Conservation (phyloP, 768 basidiomycete species). For the Suillus discolor region DNA sequence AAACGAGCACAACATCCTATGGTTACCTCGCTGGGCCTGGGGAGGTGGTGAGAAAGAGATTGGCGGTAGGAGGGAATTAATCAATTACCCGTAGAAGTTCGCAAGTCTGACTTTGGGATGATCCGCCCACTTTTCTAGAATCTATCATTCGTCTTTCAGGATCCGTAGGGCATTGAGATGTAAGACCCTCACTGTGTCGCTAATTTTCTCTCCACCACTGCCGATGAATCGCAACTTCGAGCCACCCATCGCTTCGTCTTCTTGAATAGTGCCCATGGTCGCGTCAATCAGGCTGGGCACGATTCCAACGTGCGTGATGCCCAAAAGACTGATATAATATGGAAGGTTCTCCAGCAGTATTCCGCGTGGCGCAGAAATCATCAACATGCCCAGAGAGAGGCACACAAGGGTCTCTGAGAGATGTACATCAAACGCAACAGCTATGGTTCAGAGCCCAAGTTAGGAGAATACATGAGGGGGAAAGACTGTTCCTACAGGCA, state of each 20-base stretch:
- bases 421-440: conserved; percentile 57
- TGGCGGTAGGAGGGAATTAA: background rate
- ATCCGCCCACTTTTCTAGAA: conserved; percentile 50
- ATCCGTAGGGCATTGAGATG: background rate
- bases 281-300: conserved; percentile 58
- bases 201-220: conserved; percentile 57
- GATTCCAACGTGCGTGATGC: conserved; percentile 51
- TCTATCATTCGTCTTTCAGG: conserved; percentile 18
- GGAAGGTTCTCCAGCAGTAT: conserved; percentile 45
- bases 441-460: conserved; percentile 26
- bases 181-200: conserved; percentile 42
- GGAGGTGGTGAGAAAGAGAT: background rate
- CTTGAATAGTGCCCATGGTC: conserved; percentile 37
- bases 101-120: conserved; percentile 46
- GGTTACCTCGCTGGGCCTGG: conserved; percentile 51
- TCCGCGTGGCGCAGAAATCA: conserved; percentile 43
- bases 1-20: conserved; percentile 52
- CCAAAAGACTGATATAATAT: conserved; percentile 40
- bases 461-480: conserved; percentile 7
- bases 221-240: conserved; percentile 45
- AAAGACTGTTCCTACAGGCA: conserved; percentile 40
- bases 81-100: conserved; percentile 49
- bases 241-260: conserved; percentile 31
- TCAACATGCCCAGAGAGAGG: conserved; percentile 45
- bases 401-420: conserved; percentile 45